Evolutionary conservation across 345 rosid species (phyloP).

Genomic region (Carallia pectinifolia): DNA sequence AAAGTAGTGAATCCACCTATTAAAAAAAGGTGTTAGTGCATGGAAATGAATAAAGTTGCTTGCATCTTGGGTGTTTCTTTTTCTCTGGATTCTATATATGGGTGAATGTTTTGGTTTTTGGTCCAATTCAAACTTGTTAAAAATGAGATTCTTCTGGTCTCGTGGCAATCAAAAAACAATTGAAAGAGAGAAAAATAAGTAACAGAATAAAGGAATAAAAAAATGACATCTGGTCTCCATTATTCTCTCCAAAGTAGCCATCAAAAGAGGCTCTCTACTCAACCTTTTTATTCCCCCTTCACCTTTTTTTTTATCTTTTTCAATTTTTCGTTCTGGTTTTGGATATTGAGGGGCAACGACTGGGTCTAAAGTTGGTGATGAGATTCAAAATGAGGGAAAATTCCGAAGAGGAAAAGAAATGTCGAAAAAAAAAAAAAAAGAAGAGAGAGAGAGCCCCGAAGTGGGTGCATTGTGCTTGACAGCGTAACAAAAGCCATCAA

Average conservation of each 20-base stretch:
- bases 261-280: slow-evolving; percentile 10
- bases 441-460: background rate
- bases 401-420: slow-evolving; percentile 17
- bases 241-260: slow-evolving; percentile 19
- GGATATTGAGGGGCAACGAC: slow-evolving; percentile 9
- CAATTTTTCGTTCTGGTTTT: slow-evolving; percentile 1
- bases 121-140: slow-evolving; percentile 34
- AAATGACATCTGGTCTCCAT: slow-evolving; percentile 5
- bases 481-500: too few relatives aligned
- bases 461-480: too few relatives aligned
- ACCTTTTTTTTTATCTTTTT: background rate
- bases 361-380: slow-evolving; percentile 21
- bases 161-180: slow-evolving; percentile 20
- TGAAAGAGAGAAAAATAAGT: background rate
- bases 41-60: slow-evolving; percentile 13
- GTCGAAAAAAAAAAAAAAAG: background rate
- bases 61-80: slow-evolving; percentile 36
- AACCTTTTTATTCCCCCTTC: slow-evolving; percentile 10
- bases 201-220: background rate
- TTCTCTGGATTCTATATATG: slow-evolving; percentile 33
- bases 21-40: slow-evolving; percentile 30
- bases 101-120: slow-evolving; percentile 33
- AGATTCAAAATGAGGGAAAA: slow-evolving; percentile 18
- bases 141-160: slow-evolving; percentile 35
- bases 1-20: slow-evolving; percentile 45